Evolutionary conservation across 805 yeast genomes (phyloP), one percentile per base, ranked within the genome.

Genomic region (Wickerhamomyces bisporus): DNA sequence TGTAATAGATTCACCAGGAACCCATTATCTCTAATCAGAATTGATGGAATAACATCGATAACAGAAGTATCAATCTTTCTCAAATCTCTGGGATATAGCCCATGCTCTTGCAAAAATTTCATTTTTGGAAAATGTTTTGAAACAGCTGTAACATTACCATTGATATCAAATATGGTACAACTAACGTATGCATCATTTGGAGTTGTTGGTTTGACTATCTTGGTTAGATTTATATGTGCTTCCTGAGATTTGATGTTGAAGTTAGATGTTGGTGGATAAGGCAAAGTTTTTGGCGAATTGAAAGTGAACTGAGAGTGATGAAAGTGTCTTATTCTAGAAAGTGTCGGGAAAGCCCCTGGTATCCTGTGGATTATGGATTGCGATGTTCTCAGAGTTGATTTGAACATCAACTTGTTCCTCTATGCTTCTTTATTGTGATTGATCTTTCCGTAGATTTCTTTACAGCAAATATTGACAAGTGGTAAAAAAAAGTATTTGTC

Each of bases 41-140:
- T 82, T 15, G 87, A 78, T 0, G 98, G 98, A 3, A 89, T 89
- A 16, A 91, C 86, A 59, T 87, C 95, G 38, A 82, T 70, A 19
- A 80, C 70, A 25, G 85, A 82, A 40, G 70, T 73, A 62, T 55
- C 96, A 36, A 89, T 81, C 53, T 86, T 88, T 23, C 97, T 63
- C 45, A 89, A 64, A 58, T 89, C 97, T 61, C 97, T 67, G 2
- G 97, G 95, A 45, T 81, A 86, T 20, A 89, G 58, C 18, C 79
- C 75, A 58, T 87, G 83, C 32, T 83, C 79, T 38, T 78, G 73
- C 11, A 93, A 63, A 48, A 93, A 81, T 40, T 77, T 72, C 61
- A 86, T 75, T 58, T 86, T 82, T 35, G 88, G 87, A 55, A 81
- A 86, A 51, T 79, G 81, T 40, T 82, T 79, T 2, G 95, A 85